Base-by-base conservation (phyloP, 768 basidiomycete genomes). In the Mycena maculata region DNA sequence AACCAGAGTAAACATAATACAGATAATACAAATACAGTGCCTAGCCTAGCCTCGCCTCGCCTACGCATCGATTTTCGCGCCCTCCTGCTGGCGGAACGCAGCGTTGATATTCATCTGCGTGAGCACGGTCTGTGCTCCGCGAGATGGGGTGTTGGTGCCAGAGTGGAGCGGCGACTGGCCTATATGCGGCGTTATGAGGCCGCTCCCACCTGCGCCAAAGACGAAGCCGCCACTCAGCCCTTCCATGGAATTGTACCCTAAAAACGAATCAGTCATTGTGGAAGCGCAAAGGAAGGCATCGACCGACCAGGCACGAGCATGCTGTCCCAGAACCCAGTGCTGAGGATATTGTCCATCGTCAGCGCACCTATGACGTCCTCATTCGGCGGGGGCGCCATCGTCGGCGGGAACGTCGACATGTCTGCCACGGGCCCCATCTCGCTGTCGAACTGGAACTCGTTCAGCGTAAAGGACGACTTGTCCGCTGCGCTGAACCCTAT, bases 361-460 rank as follows among this genome's bases (percentile, higher is more conserved):
- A 95, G 74, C 44, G 83, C 84, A 63, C 79, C 79, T 38, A 83
- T 75, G 39, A 75, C 50, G 38, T 85, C 83, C 61, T 80, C 81
- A 39, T 76, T 50, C 59, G 84, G 82, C 61, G 80, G 60, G 6
- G 88, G 84, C 52, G 88, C 90, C 91, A 94, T 93, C 57, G 91
- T 93, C n/a, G 93, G 93, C 53, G 93, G 93, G 86, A 94, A 94
- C 60, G 89, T 93, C 50, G 90, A 87, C 72, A 94, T 89, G 75
- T 94, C 93, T 67, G 86, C 87, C 18, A 90, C 92, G 5, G 92
- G 92, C 0, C 93, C 93, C 91, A 94, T 94, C 82, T 95, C 93
- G 58, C 92, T 83, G 57, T 88, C 88, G 72, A 92, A 90, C 65
- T 90, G 87, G 78, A 90, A 93, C 72, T 88, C 88, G 67, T 83